Conservation (phyloP, 164 flowering plant genomes). For the Umbellularia californica region DNA sequence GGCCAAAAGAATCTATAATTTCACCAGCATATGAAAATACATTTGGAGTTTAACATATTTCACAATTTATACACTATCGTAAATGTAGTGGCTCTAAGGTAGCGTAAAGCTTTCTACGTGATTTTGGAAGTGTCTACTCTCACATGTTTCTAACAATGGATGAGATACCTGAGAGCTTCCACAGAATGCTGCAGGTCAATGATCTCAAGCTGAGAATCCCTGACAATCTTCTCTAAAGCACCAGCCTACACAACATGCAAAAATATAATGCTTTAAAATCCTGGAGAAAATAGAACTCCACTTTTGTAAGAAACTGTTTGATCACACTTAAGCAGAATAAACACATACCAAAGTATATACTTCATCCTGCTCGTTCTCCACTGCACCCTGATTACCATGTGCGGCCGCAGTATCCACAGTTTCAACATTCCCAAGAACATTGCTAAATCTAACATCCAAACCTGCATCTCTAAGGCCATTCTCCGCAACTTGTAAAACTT, state of each 20-base stretch:
- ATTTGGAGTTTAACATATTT: neutral
- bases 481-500: conserved; percentile 75
- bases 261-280: neutral
- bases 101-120: no score
- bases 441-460: conserved; percentile 53
- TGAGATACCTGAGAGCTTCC: conserved; percentile 70
- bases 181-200: conserved; percentile 73
- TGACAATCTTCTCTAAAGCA: conserved; percentile 84
- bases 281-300: neutral
- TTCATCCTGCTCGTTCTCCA: conserved; percentile 60
- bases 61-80: neutral
- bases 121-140: neutral
- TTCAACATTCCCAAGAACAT: conserved; percentile 34
- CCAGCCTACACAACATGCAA: conserved; percentile 53
- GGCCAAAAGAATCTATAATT: neutral
- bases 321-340: conserved; percentile 1
- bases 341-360: conserved; percentile 61
- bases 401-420: conserved; percentile 17
- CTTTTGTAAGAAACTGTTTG: neutral
- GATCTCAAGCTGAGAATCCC: conserved; percentile 83
- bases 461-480: conserved; percentile 78
- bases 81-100: no score
- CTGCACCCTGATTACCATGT: conserved; percentile 23
- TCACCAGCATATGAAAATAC: neutral
- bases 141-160: neutral